A percentile compares a stretch with the other conserved stretches of the same genome.
phyloP scores from a whole-genome alignment of 345 rosid genomes.

The Cardamine resedifolia region DNA sequence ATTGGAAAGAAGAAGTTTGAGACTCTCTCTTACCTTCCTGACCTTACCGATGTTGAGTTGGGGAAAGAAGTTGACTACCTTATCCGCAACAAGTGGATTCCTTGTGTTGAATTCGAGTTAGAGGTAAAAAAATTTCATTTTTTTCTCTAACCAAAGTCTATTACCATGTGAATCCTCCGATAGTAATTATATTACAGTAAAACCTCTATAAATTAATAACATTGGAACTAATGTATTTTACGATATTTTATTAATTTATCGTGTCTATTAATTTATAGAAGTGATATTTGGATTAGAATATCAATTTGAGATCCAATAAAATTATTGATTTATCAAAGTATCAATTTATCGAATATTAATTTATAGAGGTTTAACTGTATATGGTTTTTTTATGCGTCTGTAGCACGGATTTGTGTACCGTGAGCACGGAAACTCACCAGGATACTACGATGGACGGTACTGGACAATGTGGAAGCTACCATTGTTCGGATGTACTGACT shows the following conservation, averaged over 20 bases:
- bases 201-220: too few species aligned
- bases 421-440: slow-evolving; percentile 37
- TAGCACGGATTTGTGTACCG: slow-evolving; percentile 46
- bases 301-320: too few species aligned
- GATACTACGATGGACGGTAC: slow-evolving; percentile 44
- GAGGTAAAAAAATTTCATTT: slow-evolving; percentile 26
- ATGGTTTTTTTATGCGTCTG: not conserved
- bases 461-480: slow-evolving; percentile 49
- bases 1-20: slow-evolving; percentile 48
- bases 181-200: not conserved
- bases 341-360: too few species aligned
- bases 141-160: not conserved
- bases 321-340: too few species aligned
- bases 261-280: too few species aligned
- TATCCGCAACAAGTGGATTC: slow-evolving; percentile 57
- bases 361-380: too few species aligned
- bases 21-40: slow-evolving; percentile 58
- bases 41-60: slow-evolving; percentile 30
- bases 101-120: slow-evolving; percentile 66
- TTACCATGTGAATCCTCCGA: not conserved
- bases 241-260: too few species aligned
- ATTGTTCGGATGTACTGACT: slow-evolving; percentile 43
- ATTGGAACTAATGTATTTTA: too few species aligned
- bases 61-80: slow-evolving; percentile 57
- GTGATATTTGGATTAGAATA: too few species aligned